Evolutionary conservation across 768 basidiomycete genomes (phyloP), one percentile per base, ranked within the genome.

Genomic region (Coprinopsis sp.): DNA sequence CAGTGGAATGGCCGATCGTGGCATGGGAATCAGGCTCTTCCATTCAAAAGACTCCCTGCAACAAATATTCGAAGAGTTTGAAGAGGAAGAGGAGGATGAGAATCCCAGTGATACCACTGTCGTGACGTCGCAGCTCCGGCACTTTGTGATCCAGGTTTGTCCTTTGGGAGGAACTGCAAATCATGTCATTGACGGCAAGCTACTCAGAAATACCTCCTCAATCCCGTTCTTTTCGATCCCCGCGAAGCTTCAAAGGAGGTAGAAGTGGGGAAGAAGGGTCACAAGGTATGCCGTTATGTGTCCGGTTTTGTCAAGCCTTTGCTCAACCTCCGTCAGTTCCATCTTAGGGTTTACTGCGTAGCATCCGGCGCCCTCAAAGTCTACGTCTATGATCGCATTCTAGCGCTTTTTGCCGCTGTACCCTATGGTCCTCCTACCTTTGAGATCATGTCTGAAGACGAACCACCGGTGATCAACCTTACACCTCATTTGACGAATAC

Each of bases 1-100:
- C 47, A 78, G 76, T 37, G 91, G 92, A 14, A 95, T 99, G 89
- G 86, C 93, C 1, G 94, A 98, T 68, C 78, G 91, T 40, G 96
- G 93, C 11, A 91, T 91, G 76, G 96, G 95, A 2, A 93, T 99
- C 53, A 70, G 93, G 36, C 67, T 99, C 37, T 97, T 99, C 66
- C 80, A 85, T 43, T 84, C 76, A 45, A 86, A 86, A 63, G 78
- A 79, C 11, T 69, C 78, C 25, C 71, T 99, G 48, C 76, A 78
- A 47, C 57, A 62, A 4, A 93, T 97, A 21, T 90, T 97, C 51
- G 74, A 83, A 52, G 77, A 78, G 18, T 97, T 97, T 53, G 94
- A 95, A 51, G 76, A 79, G 2, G 70, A 70, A 21, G 75, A 74
- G 2, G 70, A 69, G 3, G 69, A 66, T 21, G 72, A 74, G 24